phyloP scores from a whole-genome alignment of 1,139 yeast species.

The Magnusiomyces paraingens region DNA sequence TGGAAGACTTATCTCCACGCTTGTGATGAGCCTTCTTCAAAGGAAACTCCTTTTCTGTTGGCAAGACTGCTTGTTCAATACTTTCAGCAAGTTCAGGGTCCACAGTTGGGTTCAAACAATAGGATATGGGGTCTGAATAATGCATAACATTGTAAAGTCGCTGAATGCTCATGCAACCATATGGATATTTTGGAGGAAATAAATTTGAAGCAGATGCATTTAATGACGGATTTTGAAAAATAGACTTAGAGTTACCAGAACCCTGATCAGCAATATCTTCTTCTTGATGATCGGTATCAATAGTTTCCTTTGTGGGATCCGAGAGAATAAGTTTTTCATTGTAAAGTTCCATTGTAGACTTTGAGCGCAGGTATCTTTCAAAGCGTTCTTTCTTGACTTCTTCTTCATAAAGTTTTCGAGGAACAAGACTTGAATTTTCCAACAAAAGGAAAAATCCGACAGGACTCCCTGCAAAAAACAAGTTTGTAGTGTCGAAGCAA shows the following conservation, averaged over 20 bases:
- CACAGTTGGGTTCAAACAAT: constrained; percentile 36
- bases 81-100: constrained; percentile 28
- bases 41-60: constrained; percentile 25
- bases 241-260: not conserved
- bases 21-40: constrained; percentile 11
- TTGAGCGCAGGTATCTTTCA: not conserved
- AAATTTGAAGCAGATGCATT: constrained; percentile 12
- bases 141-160: constrained; percentile 37
- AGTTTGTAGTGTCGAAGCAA: constrained; percentile 64
- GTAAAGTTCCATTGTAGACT: constrained; percentile 3
- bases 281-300: constrained; percentile 5
- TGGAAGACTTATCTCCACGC: constrained; percentile 6
- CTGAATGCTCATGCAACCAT: constrained; percentile 38
- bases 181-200: constrained; percentile 15
- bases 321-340: not conserved
- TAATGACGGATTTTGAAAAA: not conserved
- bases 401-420: constrained; percentile 23
- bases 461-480: constrained; percentile 85
- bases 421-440: constrained; percentile 25
- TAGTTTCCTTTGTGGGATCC: not conserved
- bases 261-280: not conserved
- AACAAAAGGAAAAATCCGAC: constrained; percentile 61
- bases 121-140: constrained; percentile 38
- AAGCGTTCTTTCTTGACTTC: constrained; percentile 9
- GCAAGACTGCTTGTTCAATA: constrained; percentile 28